Conservation (phyloP, 371 early-diverging fungal species). For the Haplosporangium sp. region DNA sequence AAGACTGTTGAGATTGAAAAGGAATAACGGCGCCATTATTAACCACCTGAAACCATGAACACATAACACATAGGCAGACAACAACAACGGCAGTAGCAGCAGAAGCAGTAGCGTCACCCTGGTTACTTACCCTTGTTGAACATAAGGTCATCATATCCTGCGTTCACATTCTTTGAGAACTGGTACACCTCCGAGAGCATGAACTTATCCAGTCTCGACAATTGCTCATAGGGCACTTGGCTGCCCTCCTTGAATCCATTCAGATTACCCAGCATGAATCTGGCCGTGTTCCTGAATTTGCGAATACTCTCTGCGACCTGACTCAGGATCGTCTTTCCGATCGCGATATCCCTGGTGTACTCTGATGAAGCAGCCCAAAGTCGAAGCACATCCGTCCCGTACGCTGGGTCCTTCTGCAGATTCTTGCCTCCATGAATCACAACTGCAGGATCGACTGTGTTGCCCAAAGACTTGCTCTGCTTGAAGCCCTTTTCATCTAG, state of each 20-base stretch:
- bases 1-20: slow-evolving; percentile 58
- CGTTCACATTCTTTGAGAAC: slow-evolving; percentile 66
- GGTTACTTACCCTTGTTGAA: slow-evolving; percentile 81
- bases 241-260: slow-evolving; percentile 67
- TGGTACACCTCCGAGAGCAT: slow-evolving; percentile 74
- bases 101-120: slow-evolving; percentile 52
- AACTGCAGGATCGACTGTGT: slow-evolving; percentile 81
- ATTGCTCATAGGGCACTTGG: slow-evolving; percentile 63
- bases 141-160: slow-evolving; percentile 70
- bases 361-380: slow-evolving; percentile 89
- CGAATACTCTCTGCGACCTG: slow-evolving; percentile 75
- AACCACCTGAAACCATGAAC: no score
- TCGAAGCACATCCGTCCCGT: slow-evolving; percentile 88
- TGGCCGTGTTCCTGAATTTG: slow-evolving; percentile 82
- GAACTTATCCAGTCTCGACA: slow-evolving; percentile 75
- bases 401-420: slow-evolving; percentile 76
- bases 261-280: slow-evolving; percentile 86
- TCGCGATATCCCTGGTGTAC: slow-evolving; percentile 81
- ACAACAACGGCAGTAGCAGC: slow-evolving; percentile 56
- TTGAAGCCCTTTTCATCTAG: slow-evolving; percentile 92
- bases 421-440: slow-evolving; percentile 84
- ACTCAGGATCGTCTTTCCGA: slow-evolving; percentile 77
- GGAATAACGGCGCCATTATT: background rate
- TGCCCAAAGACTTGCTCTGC: slow-evolving; percentile 96
- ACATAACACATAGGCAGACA: no score